A percentile compares a stretch with the other conserved stretches of the same genome.
Evolutionary conservation across 768 basidiomycete genomes (phyloP).

Genomic region (Polyporus arcularius): DNA sequence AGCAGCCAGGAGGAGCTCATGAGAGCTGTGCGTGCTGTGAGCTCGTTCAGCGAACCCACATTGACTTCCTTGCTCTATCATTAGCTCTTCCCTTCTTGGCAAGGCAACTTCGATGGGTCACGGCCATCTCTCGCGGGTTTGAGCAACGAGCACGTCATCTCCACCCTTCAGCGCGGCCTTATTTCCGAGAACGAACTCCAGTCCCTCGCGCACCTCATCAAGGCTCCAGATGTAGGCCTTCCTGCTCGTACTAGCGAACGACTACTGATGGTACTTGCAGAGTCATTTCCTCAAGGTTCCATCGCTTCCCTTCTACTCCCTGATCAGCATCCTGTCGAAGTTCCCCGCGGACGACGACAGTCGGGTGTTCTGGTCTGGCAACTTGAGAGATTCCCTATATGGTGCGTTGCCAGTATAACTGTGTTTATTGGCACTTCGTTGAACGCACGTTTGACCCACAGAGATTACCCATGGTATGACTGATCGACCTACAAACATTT

Average conservation of each 20-base stretch:
- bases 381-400: conserved; percentile 65
- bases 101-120: conserved; percentile 69
- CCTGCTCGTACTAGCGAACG: not conserved
- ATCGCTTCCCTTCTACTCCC: conserved; percentile 77
- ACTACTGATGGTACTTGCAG: conserved; percentile 35
- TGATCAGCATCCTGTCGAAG: conserved; percentile 73
- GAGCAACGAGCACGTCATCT: conserved; percentile 55
- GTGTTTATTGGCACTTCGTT: not conserved
- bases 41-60: not conserved
- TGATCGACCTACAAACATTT: not conserved
- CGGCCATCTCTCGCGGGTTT: conserved; percentile 69
- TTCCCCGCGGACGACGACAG: conserved; percentile 79
- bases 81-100: conserved; percentile 84
- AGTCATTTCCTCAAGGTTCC: conserved; percentile 88
- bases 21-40: conserved; percentile 58
- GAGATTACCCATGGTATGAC: conserved; percentile 39
- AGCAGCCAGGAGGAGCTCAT: conserved; percentile 82
- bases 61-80: not conserved
- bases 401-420: conserved; percentile 42
- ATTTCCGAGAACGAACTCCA: conserved; percentile 69
- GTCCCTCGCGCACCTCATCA: conserved; percentile 67
- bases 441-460: conserved; percentile 12
- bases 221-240: conserved; percentile 69
- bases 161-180: conserved; percentile 64
- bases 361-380: conserved; percentile 70